Evolutionary conservation across 257 asterid species (phyloP), one percentile per base, ranked within the genome.

Genomic region (Scutellaria minor): DNA sequence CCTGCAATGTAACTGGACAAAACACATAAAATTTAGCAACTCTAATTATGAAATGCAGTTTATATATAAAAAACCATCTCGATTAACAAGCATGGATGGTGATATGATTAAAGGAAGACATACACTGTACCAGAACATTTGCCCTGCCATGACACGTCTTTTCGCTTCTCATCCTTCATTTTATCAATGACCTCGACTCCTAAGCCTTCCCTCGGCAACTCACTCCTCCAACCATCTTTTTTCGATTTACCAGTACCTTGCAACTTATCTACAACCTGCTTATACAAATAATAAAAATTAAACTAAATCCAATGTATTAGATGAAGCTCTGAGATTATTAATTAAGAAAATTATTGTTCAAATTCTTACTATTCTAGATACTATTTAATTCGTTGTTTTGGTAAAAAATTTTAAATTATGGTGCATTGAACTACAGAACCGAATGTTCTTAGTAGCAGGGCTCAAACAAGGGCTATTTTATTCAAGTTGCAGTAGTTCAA

Each of bases 41-140:
- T 42, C 53, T 14, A 44, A 54, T 48, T 6, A 61, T 54, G 46
- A 72, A 62, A 7, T 22, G 69, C 63, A 65, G 65, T 27, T 61
- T 64, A 27, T 6, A 14, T 39, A 52, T 37, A 56, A 51, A 68
- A 54, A 11, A 31, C 3, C 6, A 65, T 54, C 44, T 14, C 12
- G 66, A 31, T 31, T 55, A 58, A 52, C 27, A 79, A 55, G 69
- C 50, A 40, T 39, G 64, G 70, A 60, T 52, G 70, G 61, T 22
- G 51, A 69, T 51, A 71, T 58, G 51, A 67, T 66, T 45, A 77
- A 61, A 45, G 64, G 46, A 65, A 67, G 75, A 95, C 99, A 71
- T 95, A 92, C 99, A 95, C 97, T 85, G 98, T 92, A 78, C 99
- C 99, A 66, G 99, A 95, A 81, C 99, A 95, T 79, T 83, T 95